Evolutionary conservation across 148 eudicot genomes (phyloP), one percentile per base, ranked within the genome.

Genomic region (Fagopyrum tataricum): DNA sequence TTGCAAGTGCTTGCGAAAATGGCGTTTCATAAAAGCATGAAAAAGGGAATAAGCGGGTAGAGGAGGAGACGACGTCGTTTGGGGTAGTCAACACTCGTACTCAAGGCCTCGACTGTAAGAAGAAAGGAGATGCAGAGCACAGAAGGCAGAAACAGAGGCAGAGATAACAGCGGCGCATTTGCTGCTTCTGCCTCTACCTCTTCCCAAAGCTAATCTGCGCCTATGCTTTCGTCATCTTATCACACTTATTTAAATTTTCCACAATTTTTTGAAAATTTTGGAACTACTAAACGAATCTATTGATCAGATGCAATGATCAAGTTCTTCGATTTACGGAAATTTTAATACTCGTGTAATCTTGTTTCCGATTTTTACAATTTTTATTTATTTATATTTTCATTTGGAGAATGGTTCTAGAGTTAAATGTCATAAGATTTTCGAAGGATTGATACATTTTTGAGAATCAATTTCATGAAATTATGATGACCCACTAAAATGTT

Each of bases 1-100:
- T 62, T 62, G 68, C 43, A 62, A 62, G 68, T 62, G 68, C 68
- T 62, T 62, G 43, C n/a, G 68, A 62, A 62, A 62, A 62, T 62
- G 68, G 68, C 68, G 68, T 62, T 62, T 31, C 68, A 20, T 37
- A 24, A 49, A 49, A 49, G 55, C 55, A 49, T 15, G 55, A 49
- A 49, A 49, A 17, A n/a, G 66, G 44, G 69, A 12, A 39, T n/a
- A n/a, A n/a, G n/a, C n/a, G n/a, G n/a, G 44, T 4, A 8, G 14
- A 9, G 6, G 5, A 2, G 68, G 14, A 37, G 69, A 64, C 69
- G 69, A 64, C 69, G 69, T 64, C 69, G 69, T 31, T 64, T 64
- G 0, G 41, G 42, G 68, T 9, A 0, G 69, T 37, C 69, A 64
- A 31, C 37, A 31, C 37, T 31, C 37, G 37, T 31, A 31, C 37